Base-by-base conservation (phyloP, 2,329 filamentous ascomycete genomes). In the Talaromyces marneffei region DNA sequence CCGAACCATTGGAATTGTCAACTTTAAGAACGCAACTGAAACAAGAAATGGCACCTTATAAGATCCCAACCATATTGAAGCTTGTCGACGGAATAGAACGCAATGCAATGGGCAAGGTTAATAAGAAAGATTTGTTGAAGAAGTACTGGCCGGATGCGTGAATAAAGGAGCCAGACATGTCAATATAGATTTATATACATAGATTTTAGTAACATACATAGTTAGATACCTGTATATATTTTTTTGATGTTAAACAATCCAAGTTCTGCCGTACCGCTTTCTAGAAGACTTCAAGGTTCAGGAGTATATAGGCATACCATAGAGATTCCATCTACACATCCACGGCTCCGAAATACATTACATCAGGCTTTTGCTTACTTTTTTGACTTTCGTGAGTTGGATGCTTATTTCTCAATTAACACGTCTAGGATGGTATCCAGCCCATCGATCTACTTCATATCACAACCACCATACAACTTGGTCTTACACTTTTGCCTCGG, bases 51-150 rank as follows among this genome's bases (percentile, higher is more conserved):
- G 94, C 88, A 2, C 86, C 83, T 64, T 97, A 97, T 77, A 97
- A 99, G 82, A 92, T 97, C 61, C 94, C 94, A 0, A 91, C 94
- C 72, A 87, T 96, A 63, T 79, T 97, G 75, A 88, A 86, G 72
- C 78, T 95, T 5, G 91, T 97, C 18, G 87, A 90, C 52, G 77
- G 85, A 40, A 92, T 96, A 64, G 89, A 90, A 12, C 80, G 90
- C 67, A 97, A 97, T 75, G 93, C 92, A 33, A 99, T 99, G 94
- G 94, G 94, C 46, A 99, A 99, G 80, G 74, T 77, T 25, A 77
- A 77, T 64, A 77, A 77, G 67, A 77, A 76, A 64, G 67, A 67
- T 18, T 68, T 77, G 18, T 63, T 76, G 31, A 69, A 72, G 63
- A 75, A 75, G 61, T 75, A 77, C 63, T 77, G 68, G 68, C 68